Percentiles rank a stretch among this genome's conserved stretches.
Conservation (phyloP, 2,329 filamentous ascomycete genomes). For the Fusarium graminum region DNA sequence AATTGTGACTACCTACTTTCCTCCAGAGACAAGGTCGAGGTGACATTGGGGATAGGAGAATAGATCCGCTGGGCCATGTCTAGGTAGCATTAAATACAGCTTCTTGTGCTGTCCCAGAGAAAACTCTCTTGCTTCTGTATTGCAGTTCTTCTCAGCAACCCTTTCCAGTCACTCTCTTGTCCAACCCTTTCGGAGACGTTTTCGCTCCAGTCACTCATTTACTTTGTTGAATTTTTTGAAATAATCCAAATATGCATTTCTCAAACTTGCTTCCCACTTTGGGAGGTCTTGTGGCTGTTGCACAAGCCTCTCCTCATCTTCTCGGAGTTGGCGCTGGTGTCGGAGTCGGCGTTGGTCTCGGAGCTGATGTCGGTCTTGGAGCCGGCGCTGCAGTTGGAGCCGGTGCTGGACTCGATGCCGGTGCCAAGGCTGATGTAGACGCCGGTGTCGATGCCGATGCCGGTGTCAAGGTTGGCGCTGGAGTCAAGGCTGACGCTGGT, state of each 20-base stretch:
- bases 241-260: constrained; percentile 29
- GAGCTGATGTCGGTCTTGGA: constrained; percentile 2
- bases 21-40: constrained; percentile 1
- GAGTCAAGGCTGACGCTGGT: not conserved
- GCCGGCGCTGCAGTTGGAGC: not conserved
- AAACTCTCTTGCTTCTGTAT: constrained; percentile 1
- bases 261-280: constrained; percentile 34
- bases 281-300: constrained; percentile 38
- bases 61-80: constrained; percentile 1
- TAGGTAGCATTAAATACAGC: not conserved
- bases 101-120: not conserved
- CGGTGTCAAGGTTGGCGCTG: constrained; percentile 4
- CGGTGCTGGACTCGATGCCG: not conserved
- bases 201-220: constrained; percentile 44
- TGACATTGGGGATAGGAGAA: constrained; percentile 20
- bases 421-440: not conserved
- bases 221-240: constrained; percentile 32
- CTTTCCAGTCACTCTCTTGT: constrained; percentile 40
- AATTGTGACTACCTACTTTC: constrained; percentile 15
- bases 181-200: constrained; percentile 23
- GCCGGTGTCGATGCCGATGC: constrained; percentile 4
- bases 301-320: constrained; percentile 40
- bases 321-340: constrained; percentile 15
- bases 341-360: constrained; percentile 10
- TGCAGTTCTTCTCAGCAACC: constrained; percentile 25